A percentile compares a stretch with the other conserved stretches of the same genome.
Evolutionary conservation across 192 early-diverging fungal genomes (phyloP).

Genomic region (Linnemannia schmuckeri): DNA sequence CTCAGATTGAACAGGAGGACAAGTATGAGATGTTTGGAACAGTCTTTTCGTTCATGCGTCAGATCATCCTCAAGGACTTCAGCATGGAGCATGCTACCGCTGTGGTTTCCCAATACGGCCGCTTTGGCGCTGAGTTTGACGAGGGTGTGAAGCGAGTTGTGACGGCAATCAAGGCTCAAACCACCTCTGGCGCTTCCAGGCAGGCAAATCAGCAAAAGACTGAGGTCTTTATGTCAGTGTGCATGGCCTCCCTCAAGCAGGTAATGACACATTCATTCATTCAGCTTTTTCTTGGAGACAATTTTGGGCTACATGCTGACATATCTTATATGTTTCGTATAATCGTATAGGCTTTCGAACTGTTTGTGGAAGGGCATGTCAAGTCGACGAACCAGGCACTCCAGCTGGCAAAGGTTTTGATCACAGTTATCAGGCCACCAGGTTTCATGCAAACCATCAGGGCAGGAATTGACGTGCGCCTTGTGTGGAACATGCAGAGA

Average conservation of each 20-base stretch:
- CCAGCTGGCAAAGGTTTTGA: conserved; percentile 54
- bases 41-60: conserved; percentile 57
- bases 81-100: conserved; percentile 38
- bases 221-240: conserved; percentile 49
- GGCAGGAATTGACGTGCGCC: conserved; percentile 18
- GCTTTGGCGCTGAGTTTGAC: conserved; percentile 57
- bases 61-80: conserved; percentile 60
- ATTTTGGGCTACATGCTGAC: neutral
- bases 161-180: conserved; percentile 50
- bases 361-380: conserved; percentile 27
- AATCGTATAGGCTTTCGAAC: conserved; percentile 39
- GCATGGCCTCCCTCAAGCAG: conserved; percentile 58
- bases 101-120: conserved; percentile 56
- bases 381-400: conserved; percentile 48
- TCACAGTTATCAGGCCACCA: conserved; percentile 35
- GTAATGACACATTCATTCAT: conserved; percentile 27
- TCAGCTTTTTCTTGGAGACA: neutral
- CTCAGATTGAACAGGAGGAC: conserved; percentile 42
- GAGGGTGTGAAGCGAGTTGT: conserved; percentile 61
- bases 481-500: conserved; percentile 55
- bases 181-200: conserved; percentile 20
- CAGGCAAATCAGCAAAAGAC: conserved; percentile 22
- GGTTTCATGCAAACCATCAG: conserved; percentile 39
- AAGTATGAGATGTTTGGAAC: conserved; percentile 57
- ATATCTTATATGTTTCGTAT: neutral